Conservation (phyloP, 2,329 filamentous ascomycete genomes). For the Aspergillus pseudonomiae region DNA sequence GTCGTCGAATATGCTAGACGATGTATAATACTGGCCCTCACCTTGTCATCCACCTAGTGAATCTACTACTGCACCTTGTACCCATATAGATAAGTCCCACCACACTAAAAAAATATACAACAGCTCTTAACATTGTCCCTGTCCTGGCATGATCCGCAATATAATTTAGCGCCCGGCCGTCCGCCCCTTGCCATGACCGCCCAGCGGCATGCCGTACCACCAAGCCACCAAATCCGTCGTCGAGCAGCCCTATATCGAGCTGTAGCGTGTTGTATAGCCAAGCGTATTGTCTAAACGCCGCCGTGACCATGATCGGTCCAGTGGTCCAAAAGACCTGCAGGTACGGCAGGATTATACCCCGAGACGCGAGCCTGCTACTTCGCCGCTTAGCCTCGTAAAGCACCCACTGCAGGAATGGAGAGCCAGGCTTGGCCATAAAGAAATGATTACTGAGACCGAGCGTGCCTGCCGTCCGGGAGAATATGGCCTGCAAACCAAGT, state of each 20-base stretch:
- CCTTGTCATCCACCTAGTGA: too few relatives aligned
- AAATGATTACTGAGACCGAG: slow-evolving; percentile 25
- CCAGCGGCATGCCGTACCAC: slow-evolving; percentile 19
- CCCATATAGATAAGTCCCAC: too few relatives aligned
- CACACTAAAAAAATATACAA: too few relatives aligned
- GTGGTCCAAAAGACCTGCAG: slow-evolving; percentile 27
- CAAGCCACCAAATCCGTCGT: slow-evolving; percentile 13
- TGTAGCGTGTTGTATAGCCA: slow-evolving; percentile 7
- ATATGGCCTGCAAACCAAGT: slow-evolving; percentile 19
- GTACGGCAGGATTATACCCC: slow-evolving; percentile 19
- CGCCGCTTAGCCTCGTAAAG: slow-evolving; percentile 23
- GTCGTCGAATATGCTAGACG: too few relatives aligned
- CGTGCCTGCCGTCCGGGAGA: slow-evolving; percentile 18
- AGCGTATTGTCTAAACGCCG: slow-evolving; percentile 17
- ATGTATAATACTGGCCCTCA: too few relatives aligned
- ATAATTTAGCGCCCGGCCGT: slow-evolving; percentile 21
- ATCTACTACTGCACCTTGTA: too few relatives aligned
- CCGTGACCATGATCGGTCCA: slow-evolving; percentile 24
- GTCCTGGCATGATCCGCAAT: slow-evolving; percentile 14
- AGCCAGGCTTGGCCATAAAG: slow-evolving; percentile 22
- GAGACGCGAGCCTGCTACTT: slow-evolving; percentile 5
- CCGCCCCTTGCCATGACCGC: slow-evolving; percentile 23
- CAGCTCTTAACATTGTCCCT: too few relatives aligned
- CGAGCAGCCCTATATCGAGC: slow-evolving; percentile 15
- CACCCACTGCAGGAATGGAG: slow-evolving; percentile 18